Percentiles rank a stretch among this genome's conserved stretches.
phyloP scores from a whole-genome alignment of 1,139 yeast species.

The Suhomyces terraborum region DNA sequence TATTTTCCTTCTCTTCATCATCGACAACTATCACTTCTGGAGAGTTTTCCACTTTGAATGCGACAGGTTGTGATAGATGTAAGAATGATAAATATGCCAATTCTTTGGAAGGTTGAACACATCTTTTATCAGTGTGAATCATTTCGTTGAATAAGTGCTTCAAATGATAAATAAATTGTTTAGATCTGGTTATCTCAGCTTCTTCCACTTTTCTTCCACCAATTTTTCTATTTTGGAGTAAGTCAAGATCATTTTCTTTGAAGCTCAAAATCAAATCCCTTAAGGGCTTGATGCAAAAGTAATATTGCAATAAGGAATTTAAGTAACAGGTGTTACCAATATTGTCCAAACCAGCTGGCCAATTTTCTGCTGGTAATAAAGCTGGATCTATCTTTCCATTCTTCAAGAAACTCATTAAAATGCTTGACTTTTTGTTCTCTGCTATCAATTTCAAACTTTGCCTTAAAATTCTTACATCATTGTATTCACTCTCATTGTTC shows the following conservation, averaged over 20 bases:
- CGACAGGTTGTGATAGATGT: constrained; percentile 68
- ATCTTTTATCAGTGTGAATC: constrained; percentile 61
- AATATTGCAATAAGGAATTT: constrained; percentile 86
- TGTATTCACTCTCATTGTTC: constrained; percentile 16
- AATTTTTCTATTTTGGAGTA: constrained; percentile 51
- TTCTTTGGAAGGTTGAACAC: constrained; percentile 80
- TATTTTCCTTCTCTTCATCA: constrained; percentile 12
- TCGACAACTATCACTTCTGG: neutral
- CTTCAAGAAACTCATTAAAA: constrained; percentile 53
- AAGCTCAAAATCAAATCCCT: constrained; percentile 65
- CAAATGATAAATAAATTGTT: constrained; percentile 75
- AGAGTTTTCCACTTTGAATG: constrained; percentile 37
- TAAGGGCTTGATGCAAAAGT: constrained; percentile 81
- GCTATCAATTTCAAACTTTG: constrained; percentile 53
- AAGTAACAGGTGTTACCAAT: constrained; percentile 95
- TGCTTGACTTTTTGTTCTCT: constrained; percentile 48
- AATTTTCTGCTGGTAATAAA: constrained; percentile 60
- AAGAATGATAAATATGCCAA: constrained; percentile 87
- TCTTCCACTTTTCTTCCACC: constrained; percentile 83
- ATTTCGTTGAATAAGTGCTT: constrained; percentile 68
- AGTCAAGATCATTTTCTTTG: constrained; percentile 31
- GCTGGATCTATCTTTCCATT: constrained; percentile 64
- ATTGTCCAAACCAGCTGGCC: constrained; percentile 92
- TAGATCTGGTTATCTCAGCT: constrained; percentile 75
- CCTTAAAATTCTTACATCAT: constrained; percentile 52